Evolutionary conservation across 176 grass and related monocot genomes (phyloP).

Genomic region (Avena eriantha): DNA sequence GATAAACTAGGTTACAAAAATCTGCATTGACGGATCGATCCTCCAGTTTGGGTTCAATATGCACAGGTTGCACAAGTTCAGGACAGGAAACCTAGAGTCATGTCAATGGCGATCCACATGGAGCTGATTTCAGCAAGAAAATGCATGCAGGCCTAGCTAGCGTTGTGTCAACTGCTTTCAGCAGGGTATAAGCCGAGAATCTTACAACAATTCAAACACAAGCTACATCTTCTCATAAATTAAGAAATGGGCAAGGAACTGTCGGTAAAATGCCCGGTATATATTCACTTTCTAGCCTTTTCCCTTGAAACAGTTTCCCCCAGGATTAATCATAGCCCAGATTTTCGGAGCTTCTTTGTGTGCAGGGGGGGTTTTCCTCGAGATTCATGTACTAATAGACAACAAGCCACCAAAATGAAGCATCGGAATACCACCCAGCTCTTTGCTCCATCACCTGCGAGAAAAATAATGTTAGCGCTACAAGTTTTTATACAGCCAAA

Average conservation of each 20-base stretch:
- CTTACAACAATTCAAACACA: slow-evolving; percentile 8
- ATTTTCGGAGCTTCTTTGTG: neutral
- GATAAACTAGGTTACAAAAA: neutral
- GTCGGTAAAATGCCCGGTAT: neutral
- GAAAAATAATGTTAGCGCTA: neutral
- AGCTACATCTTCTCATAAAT: neutral
- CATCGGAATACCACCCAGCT: slow-evolving; percentile 1
- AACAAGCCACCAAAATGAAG: slow-evolving; percentile 18
- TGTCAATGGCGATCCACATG: neutral
- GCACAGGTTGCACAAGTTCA: neutral
- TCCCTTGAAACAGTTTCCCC: neutral
- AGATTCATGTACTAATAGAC: neutral
- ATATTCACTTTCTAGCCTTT: slow-evolving; percentile 1
- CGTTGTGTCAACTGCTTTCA: neutral
- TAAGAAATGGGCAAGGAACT: slow-evolving; percentile 5
- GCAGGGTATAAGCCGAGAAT: neutral
- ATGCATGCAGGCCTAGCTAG: neutral
- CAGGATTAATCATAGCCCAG: neutral
- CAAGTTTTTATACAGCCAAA: neutral
- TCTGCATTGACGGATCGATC: neutral
- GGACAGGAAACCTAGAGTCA: neutral
- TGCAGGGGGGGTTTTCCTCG: neutral
- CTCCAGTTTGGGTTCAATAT: neutral
- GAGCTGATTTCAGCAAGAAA: neutral
- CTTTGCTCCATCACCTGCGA: slow-evolving; percentile 31